Evolutionary conservation across 2,329 filamentous ascomycete species (phyloP), one percentile per base, ranked within the genome.

Genomic region (Diaporthe ilicicola): DNA sequence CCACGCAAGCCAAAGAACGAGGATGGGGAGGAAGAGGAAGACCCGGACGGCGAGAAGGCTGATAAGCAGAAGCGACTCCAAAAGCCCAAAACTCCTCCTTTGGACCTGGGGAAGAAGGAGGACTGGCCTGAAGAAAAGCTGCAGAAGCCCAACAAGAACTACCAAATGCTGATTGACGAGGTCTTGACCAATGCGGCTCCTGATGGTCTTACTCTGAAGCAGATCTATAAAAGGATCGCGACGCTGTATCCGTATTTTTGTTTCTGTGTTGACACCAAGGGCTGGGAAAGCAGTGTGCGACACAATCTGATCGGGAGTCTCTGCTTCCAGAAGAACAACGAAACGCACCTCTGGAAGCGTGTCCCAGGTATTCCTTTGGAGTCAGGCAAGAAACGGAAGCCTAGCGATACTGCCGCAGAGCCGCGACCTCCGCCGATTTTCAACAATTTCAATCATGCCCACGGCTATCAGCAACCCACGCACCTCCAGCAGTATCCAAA

Each of bases 241-340:
- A 82, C 83, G 71, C 83, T 83, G 74, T 90, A 90, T 74, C 88
- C 88, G 12, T 90, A 86, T 83, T 90, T 88, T 74, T 87, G 86
- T 74, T 90, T 90, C 75, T 83, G 82, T 67, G 87, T 88, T 22
- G 88, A 89, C 76, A 90, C 88, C 7, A 90, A 89, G 76, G 88
- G 88, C n/a, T 90, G 88, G 88, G 88, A 90, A 77, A 90, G 88
- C 74, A 90, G 88, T 75, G 88, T 90, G n/a, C 86, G 88, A 0
- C 88, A 90, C 75, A 90, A 90, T 70, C 83, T 90, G 34, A 89
- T 90, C 74, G 88, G 88, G 2, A 90, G 90, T 76, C 86, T 88
- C 74, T 88, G 88, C 8, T 90, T 90, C 76, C 84, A 82, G 73
- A 90, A 90, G 77, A 85, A 88, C 72, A 87, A 89, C 46, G 83